Percentiles rank a stretch among this genome's conserved stretches.
Evolutionary conservation across 805 yeast species (phyloP).

Genomic region (Myxozyma geophila): DNA sequence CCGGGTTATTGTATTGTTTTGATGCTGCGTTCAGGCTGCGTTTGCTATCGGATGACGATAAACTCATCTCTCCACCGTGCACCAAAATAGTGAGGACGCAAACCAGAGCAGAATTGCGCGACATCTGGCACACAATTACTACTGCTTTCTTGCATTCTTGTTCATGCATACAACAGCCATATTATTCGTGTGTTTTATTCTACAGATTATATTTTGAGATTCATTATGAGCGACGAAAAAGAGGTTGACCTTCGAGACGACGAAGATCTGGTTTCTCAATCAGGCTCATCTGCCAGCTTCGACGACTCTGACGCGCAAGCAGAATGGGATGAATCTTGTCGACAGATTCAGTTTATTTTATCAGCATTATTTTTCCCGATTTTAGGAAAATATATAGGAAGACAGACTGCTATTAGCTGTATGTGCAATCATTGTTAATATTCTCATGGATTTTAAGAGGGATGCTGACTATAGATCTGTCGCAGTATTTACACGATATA

Average conservation of each 20-base stretch:
- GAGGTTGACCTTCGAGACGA: neutral
- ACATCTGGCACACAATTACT: no score
- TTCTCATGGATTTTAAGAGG: neutral
- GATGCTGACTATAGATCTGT: neutral
- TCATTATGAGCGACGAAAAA: neutral
- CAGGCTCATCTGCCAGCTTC: neutral
- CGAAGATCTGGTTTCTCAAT: neutral
- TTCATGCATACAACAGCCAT: neutral
- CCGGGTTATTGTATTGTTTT: neutral
- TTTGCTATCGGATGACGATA: neutral
- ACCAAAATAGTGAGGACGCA: neutral
- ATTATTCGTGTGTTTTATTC: no score
- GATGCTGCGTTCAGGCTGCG: neutral
- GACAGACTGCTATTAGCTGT: conserved; percentile 54
- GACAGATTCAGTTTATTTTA: conserved; percentile 60
- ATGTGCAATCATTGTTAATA: conserved; percentile 28
- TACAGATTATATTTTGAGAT: neutral
- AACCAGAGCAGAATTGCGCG: no score
- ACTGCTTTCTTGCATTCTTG: neutral
- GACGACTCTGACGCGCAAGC: conserved; percentile 56
- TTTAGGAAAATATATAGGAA: conserved; percentile 69
- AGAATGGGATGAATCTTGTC: conserved; percentile 74
- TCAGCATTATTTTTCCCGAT: conserved; percentile 64
- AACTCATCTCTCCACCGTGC: conserved; percentile 7
- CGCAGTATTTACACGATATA: conserved; percentile 14